Evolutionary conservation across 2,329 filamentous ascomycete species (phyloP).

Genomic region (Pyrenophora graminea): DNA sequence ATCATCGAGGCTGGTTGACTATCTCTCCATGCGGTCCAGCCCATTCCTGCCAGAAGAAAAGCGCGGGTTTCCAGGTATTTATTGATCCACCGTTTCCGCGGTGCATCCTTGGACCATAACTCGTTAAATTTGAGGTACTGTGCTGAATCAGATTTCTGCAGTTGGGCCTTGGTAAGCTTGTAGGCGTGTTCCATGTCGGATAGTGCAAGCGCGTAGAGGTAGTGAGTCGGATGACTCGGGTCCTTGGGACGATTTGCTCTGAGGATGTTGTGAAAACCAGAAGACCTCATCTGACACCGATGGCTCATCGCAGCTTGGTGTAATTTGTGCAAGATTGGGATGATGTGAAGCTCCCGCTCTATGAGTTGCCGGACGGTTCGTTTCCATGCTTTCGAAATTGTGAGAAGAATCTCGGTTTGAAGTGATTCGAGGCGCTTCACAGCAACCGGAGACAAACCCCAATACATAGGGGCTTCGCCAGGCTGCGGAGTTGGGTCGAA

Average conservation of each 20-base stretch:
- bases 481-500: neutral
- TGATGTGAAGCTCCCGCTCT: conserved; percentile 1
- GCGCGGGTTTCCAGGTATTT: neutral
- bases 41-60: neutral
- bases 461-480: neutral
- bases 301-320: neutral
- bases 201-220: no score
- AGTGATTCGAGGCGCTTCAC: neutral
- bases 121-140: neutral
- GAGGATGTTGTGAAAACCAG: no score
- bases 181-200: no score
- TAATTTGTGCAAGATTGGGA: neutral
- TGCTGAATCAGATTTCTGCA: neutral
- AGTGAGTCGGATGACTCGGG: no score
- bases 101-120: neutral
- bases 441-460: neutral
- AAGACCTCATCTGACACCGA: neutral
- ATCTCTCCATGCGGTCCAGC: neutral
- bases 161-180: no score
- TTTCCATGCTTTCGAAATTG: neutral
- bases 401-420: neutral
- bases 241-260: no score
- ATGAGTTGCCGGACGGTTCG: neutral
- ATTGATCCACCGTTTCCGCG: neutral
- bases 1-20: neutral